Conservation (phyloP, 2,329 filamentous ascomycete genomes). For the Claviceps spartinae region DNA sequence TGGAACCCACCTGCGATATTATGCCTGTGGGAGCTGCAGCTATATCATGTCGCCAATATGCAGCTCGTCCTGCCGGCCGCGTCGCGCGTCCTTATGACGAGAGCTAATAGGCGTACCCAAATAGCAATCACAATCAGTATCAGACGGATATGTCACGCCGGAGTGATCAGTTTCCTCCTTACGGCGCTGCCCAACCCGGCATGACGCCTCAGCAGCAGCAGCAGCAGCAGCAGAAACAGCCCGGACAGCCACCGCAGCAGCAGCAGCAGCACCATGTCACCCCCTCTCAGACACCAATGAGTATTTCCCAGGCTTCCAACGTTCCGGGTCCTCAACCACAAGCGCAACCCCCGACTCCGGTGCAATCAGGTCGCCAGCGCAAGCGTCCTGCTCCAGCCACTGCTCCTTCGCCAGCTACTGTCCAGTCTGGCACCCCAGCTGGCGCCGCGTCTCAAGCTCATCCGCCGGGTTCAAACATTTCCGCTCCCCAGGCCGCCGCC, state of each 20-base stretch:
- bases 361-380: slow-evolving; percentile 24
- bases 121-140: slow-evolving; percentile 31
- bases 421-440: slow-evolving; percentile 19
- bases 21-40: background rate
- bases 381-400: slow-evolving; percentile 28
- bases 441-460: slow-evolving; percentile 20
- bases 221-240: slow-evolving; percentile 19
- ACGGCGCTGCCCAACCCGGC: slow-evolving; percentile 25
- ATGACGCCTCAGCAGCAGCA: slow-evolving; percentile 22
- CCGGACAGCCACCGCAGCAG: slow-evolving; percentile 9
- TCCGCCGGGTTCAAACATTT: slow-evolving; percentile 16
- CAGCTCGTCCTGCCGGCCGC: background rate
- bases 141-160: slow-evolving; percentile 36
- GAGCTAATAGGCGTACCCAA: slow-evolving; percentile 16
- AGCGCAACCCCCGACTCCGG: slow-evolving; percentile 25
- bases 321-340: slow-evolving; percentile 18
- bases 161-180: slow-evolving; percentile 27
- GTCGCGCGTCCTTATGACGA: background rate
- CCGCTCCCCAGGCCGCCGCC: slow-evolving; percentile 14
- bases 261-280: slow-evolving; percentile 24
- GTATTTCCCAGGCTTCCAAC: slow-evolving; percentile 27
- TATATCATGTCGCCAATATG: background rate
- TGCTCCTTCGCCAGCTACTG: slow-evolving; percentile 24
- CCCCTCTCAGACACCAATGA: slow-evolving; percentile 29
- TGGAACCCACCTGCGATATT: background rate